phyloP scores from a whole-genome alignment of 2,329 filamentous ascomycete genomes.

The Waltergamsia citrina region DNA sequence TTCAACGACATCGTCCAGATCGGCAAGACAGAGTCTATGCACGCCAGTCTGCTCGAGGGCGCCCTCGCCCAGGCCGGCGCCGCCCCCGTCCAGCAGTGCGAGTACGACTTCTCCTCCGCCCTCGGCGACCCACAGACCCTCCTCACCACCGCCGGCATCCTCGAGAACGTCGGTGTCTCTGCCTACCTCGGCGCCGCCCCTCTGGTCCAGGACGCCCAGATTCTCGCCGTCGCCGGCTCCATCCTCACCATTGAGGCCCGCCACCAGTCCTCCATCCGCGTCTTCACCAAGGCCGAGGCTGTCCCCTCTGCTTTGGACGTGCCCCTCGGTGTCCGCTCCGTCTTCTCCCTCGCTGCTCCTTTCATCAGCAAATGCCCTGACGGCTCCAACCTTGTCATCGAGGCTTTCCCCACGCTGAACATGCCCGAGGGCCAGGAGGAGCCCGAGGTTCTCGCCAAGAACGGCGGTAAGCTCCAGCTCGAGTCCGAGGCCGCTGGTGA shows the following conservation, averaged over 20 bases:
- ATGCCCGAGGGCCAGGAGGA: conserved; percentile 5
- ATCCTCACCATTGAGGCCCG: conserved; percentile 56
- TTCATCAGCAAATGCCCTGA: conserved; percentile 52
- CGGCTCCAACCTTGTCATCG: conserved; percentile 48
- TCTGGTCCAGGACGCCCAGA: conserved; percentile 46
- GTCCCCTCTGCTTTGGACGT: conserved; percentile 52
- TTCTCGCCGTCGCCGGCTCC: conserved; percentile 50
- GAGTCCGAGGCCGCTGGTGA: conserved; percentile 37
- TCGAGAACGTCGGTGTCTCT: conserved; percentile 56
- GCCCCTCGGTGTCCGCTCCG: conserved; percentile 45
- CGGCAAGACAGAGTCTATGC: conserved; percentile 40
- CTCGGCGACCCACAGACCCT: conserved; percentile 47
- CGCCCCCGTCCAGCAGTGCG: conserved; percentile 41
- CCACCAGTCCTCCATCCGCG: conserved; percentile 52
- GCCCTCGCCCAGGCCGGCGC: conserved; percentile 26
- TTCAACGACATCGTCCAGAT: conserved; percentile 50
- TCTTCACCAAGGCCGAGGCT: conserved; percentile 28
- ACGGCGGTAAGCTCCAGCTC: conserved; percentile 21
- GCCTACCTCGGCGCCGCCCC: conserved; percentile 55
- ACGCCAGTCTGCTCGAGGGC: conserved; percentile 45
- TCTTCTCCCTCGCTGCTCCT: conserved; percentile 54
- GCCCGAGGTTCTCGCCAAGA: conserved; percentile 25
- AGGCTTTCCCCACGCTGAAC: conserved; percentile 44
- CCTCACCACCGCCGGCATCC: conserved; percentile 51
- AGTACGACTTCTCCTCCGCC: conserved; percentile 50